phyloP scores from a whole-genome alignment of 257 asterid genomes.

The Striga asiatica region DNA sequence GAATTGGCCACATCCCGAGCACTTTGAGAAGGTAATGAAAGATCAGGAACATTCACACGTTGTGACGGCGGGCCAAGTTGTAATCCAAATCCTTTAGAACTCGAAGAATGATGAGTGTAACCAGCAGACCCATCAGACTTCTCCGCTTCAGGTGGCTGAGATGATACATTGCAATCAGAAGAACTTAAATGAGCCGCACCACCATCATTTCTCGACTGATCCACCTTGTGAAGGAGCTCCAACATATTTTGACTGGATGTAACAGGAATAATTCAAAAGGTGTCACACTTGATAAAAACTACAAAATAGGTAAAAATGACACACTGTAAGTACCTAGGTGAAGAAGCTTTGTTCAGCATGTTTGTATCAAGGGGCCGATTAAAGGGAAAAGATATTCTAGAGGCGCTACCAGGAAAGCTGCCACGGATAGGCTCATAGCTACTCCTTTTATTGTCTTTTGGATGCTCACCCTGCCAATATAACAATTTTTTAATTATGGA shows the following conservation, averaged over 20 bases:
- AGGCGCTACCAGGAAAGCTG: no score
- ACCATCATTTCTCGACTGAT: constrained; percentile 50
- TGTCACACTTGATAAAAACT: neutral
- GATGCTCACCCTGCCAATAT: constrained; percentile 47
- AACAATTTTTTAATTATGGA: constrained; percentile 6
- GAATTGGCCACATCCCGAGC: constrained; percentile 29
- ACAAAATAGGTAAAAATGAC: neutral
- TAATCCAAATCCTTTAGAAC: constrained; percentile 76
- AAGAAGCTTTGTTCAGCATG: constrained; percentile 29
- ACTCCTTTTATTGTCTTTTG: constrained; percentile 29
- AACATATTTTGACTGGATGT: constrained; percentile 74
- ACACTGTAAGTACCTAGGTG: constrained; percentile 39
- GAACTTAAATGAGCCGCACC: constrained; percentile 25
- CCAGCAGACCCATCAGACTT: constrained; percentile 38
- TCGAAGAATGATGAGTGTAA: constrained; percentile 39
- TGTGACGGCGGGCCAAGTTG: constrained; percentile 95
- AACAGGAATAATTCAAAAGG: constrained; percentile 7
- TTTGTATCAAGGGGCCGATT: constrained; percentile 32
- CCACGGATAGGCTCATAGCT: constrained; percentile 32
- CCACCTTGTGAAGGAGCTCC: constrained; percentile 89
- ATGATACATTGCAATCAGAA: constrained; percentile 36
- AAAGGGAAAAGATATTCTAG: constrained; percentile 26
- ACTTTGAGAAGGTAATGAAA: constrained; percentile 34
- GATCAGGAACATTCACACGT: constrained; percentile 30
- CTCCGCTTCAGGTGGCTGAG: constrained; percentile 39